Percentiles rank a stretch among this genome's conserved stretches.
phyloP scores from a whole-genome alignment of 2,329 filamentous ascomycete genomes.

The Pseudocercospora fuligena region DNA sequence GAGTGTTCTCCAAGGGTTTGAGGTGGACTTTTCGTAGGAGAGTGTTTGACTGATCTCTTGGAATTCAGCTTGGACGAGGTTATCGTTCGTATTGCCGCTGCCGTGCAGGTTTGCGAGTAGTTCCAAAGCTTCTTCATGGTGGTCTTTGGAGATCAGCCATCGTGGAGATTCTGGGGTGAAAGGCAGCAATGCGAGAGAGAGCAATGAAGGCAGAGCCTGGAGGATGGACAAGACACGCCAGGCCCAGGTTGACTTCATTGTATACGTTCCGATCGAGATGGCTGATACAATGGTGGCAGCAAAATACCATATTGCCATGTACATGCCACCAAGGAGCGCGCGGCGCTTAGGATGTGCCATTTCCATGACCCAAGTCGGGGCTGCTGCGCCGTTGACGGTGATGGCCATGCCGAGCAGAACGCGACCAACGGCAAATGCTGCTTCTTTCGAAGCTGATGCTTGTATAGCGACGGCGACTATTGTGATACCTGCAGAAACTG shows the following conservation, averaged over 20 bases:
- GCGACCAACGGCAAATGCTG: background rate
- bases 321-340: background rate
- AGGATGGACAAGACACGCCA: background rate
- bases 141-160: conserved; percentile 43
- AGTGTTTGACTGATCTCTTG: background rate
- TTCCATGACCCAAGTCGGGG: background rate
- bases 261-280: background rate
- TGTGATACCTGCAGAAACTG: background rate
- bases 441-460: background rate
- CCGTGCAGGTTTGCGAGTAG: background rate
- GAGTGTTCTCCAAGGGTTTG: background rate
- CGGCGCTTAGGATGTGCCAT: background rate
- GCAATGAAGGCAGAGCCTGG: background rate
- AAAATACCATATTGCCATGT: background rate
- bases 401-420: background rate
- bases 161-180: conserved; percentile 40
- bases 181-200: background rate
- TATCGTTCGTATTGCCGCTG: background rate
- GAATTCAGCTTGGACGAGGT: background rate
- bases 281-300: background rate
- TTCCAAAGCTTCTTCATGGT: conserved; percentile 33
- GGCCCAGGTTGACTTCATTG: background rate
- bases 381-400: background rate
- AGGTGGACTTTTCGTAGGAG: background rate
- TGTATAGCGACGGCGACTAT: background rate